Percentiles rank a stretch among this genome's conserved stretches.
phyloP scores from a whole-genome alignment of 176 grass and related monocot genomes.

The Triticum turgidum region DNA sequence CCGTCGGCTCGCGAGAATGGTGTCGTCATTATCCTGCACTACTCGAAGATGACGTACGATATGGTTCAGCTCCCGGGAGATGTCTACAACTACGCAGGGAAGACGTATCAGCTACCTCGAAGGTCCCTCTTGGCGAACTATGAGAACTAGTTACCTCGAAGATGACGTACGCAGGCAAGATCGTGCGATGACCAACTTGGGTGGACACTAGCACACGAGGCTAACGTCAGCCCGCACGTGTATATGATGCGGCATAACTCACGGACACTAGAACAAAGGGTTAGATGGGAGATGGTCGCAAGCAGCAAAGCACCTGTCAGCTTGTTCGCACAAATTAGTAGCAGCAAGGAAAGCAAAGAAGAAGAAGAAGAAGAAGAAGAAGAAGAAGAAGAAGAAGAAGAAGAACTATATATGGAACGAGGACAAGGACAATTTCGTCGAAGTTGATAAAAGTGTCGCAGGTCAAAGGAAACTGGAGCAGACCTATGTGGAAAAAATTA shows the following conservation, averaged over 20 bases:
- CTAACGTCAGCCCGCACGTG: background rate
- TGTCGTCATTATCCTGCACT: no score
- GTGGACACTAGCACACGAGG: background rate
- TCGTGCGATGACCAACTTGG: no score
- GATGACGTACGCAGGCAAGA: no score
- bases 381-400: background rate
- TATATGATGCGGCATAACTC: no score
- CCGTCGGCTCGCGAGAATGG: no score
- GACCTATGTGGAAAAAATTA: background rate
- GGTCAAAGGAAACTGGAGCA: background rate
- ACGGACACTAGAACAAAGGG: background rate
- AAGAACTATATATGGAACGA: background rate
- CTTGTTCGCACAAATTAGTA: background rate
- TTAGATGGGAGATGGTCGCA: background rate
- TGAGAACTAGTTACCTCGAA: background rate
- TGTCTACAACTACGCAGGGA: background rate
- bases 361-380: background rate
- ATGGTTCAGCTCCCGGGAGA: background rate
- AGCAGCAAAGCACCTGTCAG: background rate
- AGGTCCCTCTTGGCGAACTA: background rate
- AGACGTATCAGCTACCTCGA: background rate
- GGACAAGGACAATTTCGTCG: background rate
- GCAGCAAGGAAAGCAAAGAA: background rate
- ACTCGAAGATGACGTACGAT: no score
- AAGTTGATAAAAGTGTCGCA: background rate